Evolutionary conservation across 2,329 filamentous ascomycete species (phyloP), one percentile per base, ranked within the genome.

Genomic region (Penicillium sp.): DNA sequence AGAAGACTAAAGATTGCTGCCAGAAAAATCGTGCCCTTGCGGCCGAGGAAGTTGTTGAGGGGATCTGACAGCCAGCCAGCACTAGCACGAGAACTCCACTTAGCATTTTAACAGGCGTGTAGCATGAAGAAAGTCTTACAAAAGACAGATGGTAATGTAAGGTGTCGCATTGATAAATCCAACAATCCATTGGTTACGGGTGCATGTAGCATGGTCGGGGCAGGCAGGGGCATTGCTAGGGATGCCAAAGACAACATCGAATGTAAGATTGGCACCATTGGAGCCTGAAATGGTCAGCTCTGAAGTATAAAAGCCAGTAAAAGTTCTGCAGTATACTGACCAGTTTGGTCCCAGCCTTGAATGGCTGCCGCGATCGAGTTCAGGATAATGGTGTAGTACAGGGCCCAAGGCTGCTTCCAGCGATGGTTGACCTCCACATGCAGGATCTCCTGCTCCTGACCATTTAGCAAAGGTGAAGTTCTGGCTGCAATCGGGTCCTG

Each of bases 401-500:
- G 65, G 9, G 72, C 65, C 67, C 69, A 74, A 0, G 80, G 79
- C 27, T 79, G 77, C 18, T 71, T 69, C 78, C 81, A 83, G 6
- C 75, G 70, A 54, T 76, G 74, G 1, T 72, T 75, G 3, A 74
- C 68, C 59, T 83, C 80, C n/a, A 75, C 63, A 3, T 72, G 65
- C 23, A 82, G 66, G 0, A 68, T 62, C 11, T 68, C 59, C 31
- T 74, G 77, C 42, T 82, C 81, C 1, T 63, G 61, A 18, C 86
- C 79, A 52, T 79, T 75, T 2, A 92, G 79, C 11, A 83, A 81
- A 49, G 82, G 75, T 18, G 33, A 40, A 91, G 79, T 31, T 80
- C 76, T 54, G 68, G 82, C 89, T 27, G 79, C 78, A 8, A 76
- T 75, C 0, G 88, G 88, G 62, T 87, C 84, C 69, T 90, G 88